A percentile compares a stretch with the other conserved stretches of the same genome.
Evolutionary conservation across 164 flowering plant species (phyloP).

Genomic region (Annona cherimola): DNA sequence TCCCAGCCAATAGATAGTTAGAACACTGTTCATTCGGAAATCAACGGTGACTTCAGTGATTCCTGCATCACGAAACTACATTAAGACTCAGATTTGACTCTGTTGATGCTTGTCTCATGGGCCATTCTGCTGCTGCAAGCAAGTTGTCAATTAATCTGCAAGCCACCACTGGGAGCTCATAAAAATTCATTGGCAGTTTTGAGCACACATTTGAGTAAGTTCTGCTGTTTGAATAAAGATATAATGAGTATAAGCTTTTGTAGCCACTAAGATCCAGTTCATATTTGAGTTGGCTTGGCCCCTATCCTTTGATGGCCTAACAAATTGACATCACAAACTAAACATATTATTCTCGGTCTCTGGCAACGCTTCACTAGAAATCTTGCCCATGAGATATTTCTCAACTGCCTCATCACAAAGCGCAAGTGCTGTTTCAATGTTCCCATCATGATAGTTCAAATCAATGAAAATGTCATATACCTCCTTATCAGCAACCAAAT

Average conservation of each 20-base stretch:
- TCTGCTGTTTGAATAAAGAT: background rate
- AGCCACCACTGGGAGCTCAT: background rate
- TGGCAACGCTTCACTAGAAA: background rate
- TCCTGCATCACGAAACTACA: too few relatives aligned
- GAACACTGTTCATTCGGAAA: too few relatives aligned
- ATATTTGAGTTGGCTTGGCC: background rate
- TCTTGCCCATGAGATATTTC: constrained; percentile 19
- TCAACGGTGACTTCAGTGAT: too few relatives aligned
- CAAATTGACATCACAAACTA: background rate
- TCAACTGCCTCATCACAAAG: constrained; percentile 33
- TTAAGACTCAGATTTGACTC: too few relatives aligned
- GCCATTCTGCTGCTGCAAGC: too few relatives aligned
- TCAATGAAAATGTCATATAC: constrained; percentile 26
- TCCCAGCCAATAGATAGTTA: too few relatives aligned
- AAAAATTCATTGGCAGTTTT: background rate
- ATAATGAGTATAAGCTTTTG: background rate
- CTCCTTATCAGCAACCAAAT: constrained; percentile 19
- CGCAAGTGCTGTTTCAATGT: constrained; percentile 26
- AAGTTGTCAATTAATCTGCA: too few relatives aligned
- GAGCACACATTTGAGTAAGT: background rate
- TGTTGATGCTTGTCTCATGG: too few relatives aligned
- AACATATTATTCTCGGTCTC: background rate
- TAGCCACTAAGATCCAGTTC: background rate
- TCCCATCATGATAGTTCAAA: constrained; percentile 22
- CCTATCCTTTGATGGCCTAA: background rate